Evolutionary conservation across 768 basidiomycete species (phyloP).

Genomic region (Lactifluus hygrophoroides): DNA sequence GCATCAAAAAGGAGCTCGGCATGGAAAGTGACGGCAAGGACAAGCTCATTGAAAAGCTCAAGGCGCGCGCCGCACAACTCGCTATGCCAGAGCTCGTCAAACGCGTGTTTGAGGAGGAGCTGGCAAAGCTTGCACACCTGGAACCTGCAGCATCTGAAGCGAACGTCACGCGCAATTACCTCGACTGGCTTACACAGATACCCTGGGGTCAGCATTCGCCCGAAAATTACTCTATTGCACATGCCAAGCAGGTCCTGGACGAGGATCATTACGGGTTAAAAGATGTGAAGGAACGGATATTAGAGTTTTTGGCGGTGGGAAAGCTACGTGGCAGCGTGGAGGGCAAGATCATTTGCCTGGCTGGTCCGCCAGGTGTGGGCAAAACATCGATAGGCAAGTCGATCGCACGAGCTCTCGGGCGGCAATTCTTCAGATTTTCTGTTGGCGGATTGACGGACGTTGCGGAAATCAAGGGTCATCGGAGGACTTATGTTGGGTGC

Average conservation of each 20-base stretch:
- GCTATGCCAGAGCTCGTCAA: slow-evolving; percentile 86
- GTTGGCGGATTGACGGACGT: slow-evolving; percentile 97
- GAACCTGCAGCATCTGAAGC: slow-evolving; percentile 91
- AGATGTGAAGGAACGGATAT: slow-evolving; percentile 87
- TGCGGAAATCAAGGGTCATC: slow-evolving; percentile 97
- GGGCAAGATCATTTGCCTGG: slow-evolving; percentile 96
- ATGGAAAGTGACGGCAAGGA: slow-evolving; percentile 96
- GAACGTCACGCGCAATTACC: slow-evolving; percentile 89
- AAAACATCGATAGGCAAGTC: slow-evolving; percentile 96
- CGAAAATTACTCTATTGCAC: slow-evolving; percentile 84
- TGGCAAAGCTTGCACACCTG: slow-evolving; percentile 80
- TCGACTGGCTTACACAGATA: slow-evolving; percentile 91
- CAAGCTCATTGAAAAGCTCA: slow-evolving; percentile 87
- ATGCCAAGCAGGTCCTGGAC: slow-evolving; percentile 78
- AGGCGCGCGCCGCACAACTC: slow-evolving; percentile 67
- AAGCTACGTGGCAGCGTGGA: slow-evolving; percentile 91
- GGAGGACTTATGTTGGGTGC: slow-evolving; percentile 92
- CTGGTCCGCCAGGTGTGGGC: slow-evolving; percentile 95
- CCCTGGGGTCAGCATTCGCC: slow-evolving; percentile 95
- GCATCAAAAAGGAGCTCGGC: slow-evolving; percentile 92
- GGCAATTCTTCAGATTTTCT: slow-evolving; percentile 94
- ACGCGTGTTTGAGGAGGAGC: slow-evolving; percentile 95
- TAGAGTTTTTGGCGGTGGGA: slow-evolving; percentile 93
- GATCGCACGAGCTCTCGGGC: slow-evolving; percentile 80
- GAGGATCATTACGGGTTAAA: slow-evolving; percentile 92